Conservation (phyloP, 2,329 filamentous ascomycete genomes). For the Cordyceps fumosorosea region DNA sequence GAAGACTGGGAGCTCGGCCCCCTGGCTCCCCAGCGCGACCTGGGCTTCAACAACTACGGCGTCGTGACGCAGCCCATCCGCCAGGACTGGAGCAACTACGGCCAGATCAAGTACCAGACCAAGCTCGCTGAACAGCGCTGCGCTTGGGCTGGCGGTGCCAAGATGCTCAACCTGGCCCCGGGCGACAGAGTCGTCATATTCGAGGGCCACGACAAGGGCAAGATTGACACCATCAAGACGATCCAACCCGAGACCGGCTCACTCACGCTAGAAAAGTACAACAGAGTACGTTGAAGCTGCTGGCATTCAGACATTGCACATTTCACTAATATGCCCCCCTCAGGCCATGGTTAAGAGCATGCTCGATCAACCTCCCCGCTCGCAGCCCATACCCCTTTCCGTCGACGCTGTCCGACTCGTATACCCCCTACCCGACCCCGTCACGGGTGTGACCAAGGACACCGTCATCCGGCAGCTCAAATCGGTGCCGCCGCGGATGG, state of each 20-base stretch:
- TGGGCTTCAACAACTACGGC: conserved; percentile 57
- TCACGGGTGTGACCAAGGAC: conserved; percentile 61
- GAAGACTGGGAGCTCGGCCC: conserved; percentile 77
- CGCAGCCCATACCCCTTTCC: conserved; percentile 45
- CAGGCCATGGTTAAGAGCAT: conserved; percentile 38
- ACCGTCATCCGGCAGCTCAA: conserved; percentile 69
- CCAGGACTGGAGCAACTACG: conserved; percentile 29
- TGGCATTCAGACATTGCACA: background rate
- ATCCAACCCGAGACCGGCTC: conserved; percentile 50
- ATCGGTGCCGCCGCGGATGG: conserved; percentile 42
- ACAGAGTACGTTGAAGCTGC: conserved; percentile 47
- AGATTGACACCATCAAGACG: conserved; percentile 65
- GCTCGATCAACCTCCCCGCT: conserved; percentile 25
- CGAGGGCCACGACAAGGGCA: conserved; percentile 72
- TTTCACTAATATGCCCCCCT: conserved; percentile 29
- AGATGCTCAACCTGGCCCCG: conserved; percentile 36
- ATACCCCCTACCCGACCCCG: conserved; percentile 61
- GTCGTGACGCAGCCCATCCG: conserved; percentile 37
- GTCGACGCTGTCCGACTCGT: conserved; percentile 75
- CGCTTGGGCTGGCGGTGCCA: conserved; percentile 49
- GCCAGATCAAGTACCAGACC: conserved; percentile 22
- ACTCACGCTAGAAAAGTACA: conserved; percentile 55
- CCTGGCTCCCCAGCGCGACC: conserved; percentile 69
- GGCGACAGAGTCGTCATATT: conserved; percentile 66
- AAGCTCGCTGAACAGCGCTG: conserved; percentile 37